These are phyloP conservation scores for Neurospora sp. DNA, from an alignment of 495 filamentous ascomycete genomes.

Conservation along the genomic window DNA sequence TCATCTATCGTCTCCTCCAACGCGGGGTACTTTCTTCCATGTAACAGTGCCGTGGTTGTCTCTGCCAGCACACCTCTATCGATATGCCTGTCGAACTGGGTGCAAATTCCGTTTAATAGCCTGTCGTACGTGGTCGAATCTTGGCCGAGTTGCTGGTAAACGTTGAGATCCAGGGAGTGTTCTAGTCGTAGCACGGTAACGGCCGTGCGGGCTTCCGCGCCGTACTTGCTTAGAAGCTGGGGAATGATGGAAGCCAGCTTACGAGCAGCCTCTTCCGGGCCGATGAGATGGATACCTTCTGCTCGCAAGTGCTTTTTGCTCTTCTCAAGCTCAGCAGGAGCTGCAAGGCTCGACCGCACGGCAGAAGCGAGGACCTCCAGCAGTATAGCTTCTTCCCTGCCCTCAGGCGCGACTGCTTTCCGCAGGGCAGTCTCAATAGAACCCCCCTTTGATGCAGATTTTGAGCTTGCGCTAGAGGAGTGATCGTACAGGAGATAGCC, in stretches of 20 bases:
- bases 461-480: conserved; percentile 44
- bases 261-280: conserved; percentile 63
- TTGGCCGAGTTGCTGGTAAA: conserved; percentile 83
- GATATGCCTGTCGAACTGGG: conserved; percentile 84
- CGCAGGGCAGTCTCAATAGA: conserved; percentile 47
- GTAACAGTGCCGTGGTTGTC: conserved; percentile 69
- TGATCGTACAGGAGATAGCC: conserved; percentile 91
- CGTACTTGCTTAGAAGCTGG: conserved; percentile 80
- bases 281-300: conserved; percentile 43
- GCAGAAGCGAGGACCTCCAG: conserved; percentile 77
- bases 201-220: conserved; percentile 75
- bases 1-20: conserved; percentile 72
- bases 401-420: conserved; percentile 57
- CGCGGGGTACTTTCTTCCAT: conserved; percentile 77
- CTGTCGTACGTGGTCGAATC: conserved; percentile 71
- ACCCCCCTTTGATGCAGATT: conserved; percentile 27
- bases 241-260: conserved; percentile 71
- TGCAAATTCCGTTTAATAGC: conserved; percentile 83
- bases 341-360: conserved; percentile 56
- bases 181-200: conserved; percentile 79
- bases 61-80: conserved; percentile 78
- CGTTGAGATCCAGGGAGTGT: conserved; percentile 73
- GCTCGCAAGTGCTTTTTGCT: conserved; percentile 48
- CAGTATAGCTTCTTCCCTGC: conserved; percentile 73
- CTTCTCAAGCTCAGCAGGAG: conserved; percentile 51